phyloP scores from a whole-genome alignment of 73 alveolate genomes.

The Stentor coeruleus region DNA sequence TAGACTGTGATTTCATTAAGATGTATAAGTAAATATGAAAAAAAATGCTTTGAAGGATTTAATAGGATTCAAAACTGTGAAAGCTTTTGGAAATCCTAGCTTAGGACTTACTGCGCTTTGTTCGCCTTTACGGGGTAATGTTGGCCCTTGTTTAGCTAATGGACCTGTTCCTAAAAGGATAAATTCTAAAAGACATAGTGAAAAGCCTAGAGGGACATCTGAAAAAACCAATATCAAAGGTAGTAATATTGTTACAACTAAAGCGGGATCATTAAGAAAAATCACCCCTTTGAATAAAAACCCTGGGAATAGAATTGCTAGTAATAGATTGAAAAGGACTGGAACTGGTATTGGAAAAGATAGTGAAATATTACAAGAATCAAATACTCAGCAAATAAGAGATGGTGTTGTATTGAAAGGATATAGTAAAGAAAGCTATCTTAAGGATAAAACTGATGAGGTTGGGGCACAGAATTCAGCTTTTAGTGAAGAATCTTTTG shows the following conservation, averaged over 20 bases:
- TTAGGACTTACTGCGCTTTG: too few relatives aligned
- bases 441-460: neutral
- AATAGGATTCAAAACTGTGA: too few relatives aligned
- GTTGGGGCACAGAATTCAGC: too few relatives aligned
- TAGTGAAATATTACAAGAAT: neutral
- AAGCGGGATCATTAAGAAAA: neutral
- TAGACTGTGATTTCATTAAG: too few relatives aligned
- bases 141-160: too few relatives aligned
- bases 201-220: neutral
- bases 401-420: neutral
- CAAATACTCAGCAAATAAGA: neutral
- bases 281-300: neutral
- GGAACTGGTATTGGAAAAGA: neutral
- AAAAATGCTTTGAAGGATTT: too few relatives aligned
- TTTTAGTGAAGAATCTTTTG: constrained; percentile 1
- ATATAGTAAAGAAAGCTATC: too few relatives aligned
- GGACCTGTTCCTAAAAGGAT: too few relatives aligned
- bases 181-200: neutral
- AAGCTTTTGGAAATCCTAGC: too few relatives aligned
- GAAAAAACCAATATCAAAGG: neutral
- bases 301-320: neutral
- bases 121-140: too few relatives aligned
- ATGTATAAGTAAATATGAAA: too few relatives aligned
- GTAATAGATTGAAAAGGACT: neutral
- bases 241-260: neutral